Evolutionary conservation across 148 eudicot species (phyloP), one percentile per base, ranked within the genome.

Genomic region (Vaccinium macrocarpon): DNA sequence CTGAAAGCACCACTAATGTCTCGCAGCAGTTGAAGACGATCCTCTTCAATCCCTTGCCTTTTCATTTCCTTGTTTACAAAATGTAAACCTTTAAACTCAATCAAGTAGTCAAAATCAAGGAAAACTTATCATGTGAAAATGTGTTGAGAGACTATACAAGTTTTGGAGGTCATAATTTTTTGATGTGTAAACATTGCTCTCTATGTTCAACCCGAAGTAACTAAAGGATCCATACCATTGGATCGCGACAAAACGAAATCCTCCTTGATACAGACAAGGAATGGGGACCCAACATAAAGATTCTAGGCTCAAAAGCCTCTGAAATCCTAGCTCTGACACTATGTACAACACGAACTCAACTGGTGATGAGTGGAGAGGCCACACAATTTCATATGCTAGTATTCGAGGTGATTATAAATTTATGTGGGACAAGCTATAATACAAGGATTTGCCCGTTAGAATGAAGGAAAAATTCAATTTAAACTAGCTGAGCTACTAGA

Each of bases 1-100:
- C 92, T 88, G 84, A 91, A 94, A 79, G 92, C 91, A 61, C 97
- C 97, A 81, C 94, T 91, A 25, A 92, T 92, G 81, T 91, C 91
- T 88, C 81, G 73, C 72, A 94, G 86, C 27, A 94, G 84, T 85
- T 91, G 94, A 50, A 93, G 92, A 72, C 90, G 94, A 46, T 85
- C 91, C 79, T 88, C 93, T 25, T 91, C 91, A 86, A 85, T 84
- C 23, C 94, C 95, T 85, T 84, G 88, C 42, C 21, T 86, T 86
- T 87, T 91, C 94, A 90, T 92, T 89, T 90, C 98, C 98, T 93
- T 85, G 46, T 76, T 16, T n/a, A 86, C 18, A 82, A 82, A 46
- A 53, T 42, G 42, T 27, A 42, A 55, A 35, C 27, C 0, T 68
- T 66, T 75, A 18, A 79, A 55, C 74, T 80, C 46, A 66, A 23